phyloP scores from a whole-genome alignment of 1,284 basidiomycete species.

The Peniophora sp. region DNA sequence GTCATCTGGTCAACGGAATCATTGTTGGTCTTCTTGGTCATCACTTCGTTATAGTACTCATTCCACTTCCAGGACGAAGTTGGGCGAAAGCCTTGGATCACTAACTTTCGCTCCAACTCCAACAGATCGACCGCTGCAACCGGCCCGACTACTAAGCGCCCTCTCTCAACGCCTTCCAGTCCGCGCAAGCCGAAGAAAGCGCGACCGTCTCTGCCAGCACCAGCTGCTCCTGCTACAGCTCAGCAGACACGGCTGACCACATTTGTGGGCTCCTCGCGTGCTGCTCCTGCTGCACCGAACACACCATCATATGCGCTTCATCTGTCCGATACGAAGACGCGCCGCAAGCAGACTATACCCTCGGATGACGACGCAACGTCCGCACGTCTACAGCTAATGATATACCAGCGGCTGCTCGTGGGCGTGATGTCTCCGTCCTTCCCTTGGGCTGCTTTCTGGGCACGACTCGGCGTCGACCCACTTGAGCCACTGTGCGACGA shows the following conservation, averaged over 20 bases:
- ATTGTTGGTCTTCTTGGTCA: constrained; percentile 39
- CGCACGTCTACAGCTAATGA: constrained; percentile 76
- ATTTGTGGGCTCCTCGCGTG: constrained; percentile 6
- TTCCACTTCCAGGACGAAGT: constrained; percentile 40
- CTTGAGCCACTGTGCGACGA: constrained; percentile 5
- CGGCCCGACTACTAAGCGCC: too few relatives aligned
- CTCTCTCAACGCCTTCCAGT: too few relatives aligned
- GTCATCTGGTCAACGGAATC: constrained; percentile 50
- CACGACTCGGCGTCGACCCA: constrained; percentile 22
- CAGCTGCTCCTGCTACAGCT: constrained; percentile 2
- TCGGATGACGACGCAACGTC: constrained; percentile 51
- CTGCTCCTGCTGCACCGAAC: not conserved
- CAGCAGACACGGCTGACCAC: constrained; percentile 15
- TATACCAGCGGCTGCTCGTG: constrained; percentile 71
- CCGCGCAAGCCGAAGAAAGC: constrained; percentile 15
- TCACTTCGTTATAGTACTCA: not conserved
- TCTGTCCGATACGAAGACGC: constrained; percentile 75
- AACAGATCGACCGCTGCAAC: too few relatives aligned
- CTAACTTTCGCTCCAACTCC: too few relatives aligned
- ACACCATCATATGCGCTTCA: constrained; percentile 28
- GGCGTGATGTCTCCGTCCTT: constrained; percentile 37
- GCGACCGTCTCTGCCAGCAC: not conserved
- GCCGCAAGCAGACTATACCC: constrained; percentile 48
- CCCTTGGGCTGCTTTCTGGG: constrained; percentile 53
- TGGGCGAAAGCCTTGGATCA: constrained; percentile 20